These are phyloP conservation scores for Pseudoturritis turrita DNA, from an alignment of 345 rosid species.

Conservation along the genomic window DNA sequence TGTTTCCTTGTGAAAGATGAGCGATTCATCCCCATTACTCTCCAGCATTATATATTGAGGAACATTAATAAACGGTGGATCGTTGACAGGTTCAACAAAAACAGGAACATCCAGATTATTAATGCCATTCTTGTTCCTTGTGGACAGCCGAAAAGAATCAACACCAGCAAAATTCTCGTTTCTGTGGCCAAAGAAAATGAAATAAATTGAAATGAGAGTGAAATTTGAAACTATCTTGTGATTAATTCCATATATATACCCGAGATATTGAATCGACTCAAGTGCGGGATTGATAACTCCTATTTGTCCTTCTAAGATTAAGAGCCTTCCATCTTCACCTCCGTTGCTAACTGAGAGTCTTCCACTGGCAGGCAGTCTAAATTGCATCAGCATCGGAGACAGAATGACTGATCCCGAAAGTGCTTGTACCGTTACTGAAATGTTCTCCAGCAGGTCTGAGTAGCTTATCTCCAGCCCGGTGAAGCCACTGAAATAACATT, in stretches of 20 bases:
- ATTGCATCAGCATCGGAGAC: slow-evolving; percentile 66
- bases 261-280: slow-evolving; percentile 73
- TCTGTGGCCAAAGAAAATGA: slow-evolving; percentile 31
- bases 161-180: slow-evolving; percentile 73
- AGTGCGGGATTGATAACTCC: slow-evolving; percentile 69
- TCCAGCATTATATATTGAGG: slow-evolving; percentile 54
- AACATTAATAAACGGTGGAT: slow-evolving; percentile 65
- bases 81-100: slow-evolving; percentile 63
- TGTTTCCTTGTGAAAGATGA: slow-evolving; percentile 43
- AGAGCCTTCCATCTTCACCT: slow-evolving; percentile 37
- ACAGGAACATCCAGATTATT: slow-evolving; percentile 56
- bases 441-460: slow-evolving; percentile 61
- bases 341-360: slow-evolving; percentile 43
- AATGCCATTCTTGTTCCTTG: slow-evolving; percentile 69
- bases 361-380: slow-evolving; percentile 52
- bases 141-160: slow-evolving; percentile 57
- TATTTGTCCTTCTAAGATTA: slow-evolving; percentile 57
- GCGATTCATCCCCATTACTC: slow-evolving; percentile 38
- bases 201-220: background rate
- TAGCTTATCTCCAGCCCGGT: slow-evolving; percentile 62
- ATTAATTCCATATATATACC: slow-evolving; percentile 42
- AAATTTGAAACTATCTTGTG: background rate
- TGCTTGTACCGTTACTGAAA: slow-evolving; percentile 61
- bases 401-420: slow-evolving; percentile 49
- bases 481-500: slow-evolving; percentile 54